Evolutionary conservation across 257 asterid genomes (phyloP).

Genomic region (Solanum pinnatisectum): DNA sequence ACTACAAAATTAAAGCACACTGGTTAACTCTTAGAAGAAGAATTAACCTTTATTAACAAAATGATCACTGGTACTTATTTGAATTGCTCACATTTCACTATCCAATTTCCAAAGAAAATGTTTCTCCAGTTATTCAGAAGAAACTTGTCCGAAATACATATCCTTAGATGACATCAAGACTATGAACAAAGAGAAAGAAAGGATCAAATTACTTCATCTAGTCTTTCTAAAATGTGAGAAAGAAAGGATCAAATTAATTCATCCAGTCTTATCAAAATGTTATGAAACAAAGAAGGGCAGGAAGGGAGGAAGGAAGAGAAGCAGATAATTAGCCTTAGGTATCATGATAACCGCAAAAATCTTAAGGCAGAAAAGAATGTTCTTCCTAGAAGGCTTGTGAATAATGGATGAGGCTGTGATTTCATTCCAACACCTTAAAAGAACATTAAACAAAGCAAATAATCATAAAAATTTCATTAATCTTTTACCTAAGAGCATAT

Average conservation of each 20-base stretch:
- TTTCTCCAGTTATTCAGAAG: neutral
- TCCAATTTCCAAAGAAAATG: neutral
- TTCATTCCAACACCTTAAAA: neutral
- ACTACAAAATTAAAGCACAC: neutral
- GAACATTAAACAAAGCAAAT: neutral
- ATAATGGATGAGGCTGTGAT: neutral
- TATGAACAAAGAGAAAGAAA: neutral
- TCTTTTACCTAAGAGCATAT: slow-evolving; percentile 74
- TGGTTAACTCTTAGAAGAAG: neutral
- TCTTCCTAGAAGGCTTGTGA: neutral
- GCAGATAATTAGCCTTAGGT: neutral
- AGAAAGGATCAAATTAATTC: neutral
- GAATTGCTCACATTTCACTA: neutral
- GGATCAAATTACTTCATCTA: neutral
- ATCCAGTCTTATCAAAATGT: neutral
- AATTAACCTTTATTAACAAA: neutral
- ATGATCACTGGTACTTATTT: neutral
- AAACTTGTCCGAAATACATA: neutral
- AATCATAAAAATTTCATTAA: neutral
- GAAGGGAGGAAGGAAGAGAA: neutral
- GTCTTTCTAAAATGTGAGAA: neutral
- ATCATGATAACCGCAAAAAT: neutral
- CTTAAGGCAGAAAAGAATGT: neutral
- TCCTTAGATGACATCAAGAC: neutral
- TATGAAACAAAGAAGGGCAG: neutral